A percentile compares a stretch with the other conserved stretches of the same genome.
These are phyloP conservation scores for Galeopsis tetrahit DNA, from an alignment of 257 asterid genomes.

Conservation along the genomic window DNA sequence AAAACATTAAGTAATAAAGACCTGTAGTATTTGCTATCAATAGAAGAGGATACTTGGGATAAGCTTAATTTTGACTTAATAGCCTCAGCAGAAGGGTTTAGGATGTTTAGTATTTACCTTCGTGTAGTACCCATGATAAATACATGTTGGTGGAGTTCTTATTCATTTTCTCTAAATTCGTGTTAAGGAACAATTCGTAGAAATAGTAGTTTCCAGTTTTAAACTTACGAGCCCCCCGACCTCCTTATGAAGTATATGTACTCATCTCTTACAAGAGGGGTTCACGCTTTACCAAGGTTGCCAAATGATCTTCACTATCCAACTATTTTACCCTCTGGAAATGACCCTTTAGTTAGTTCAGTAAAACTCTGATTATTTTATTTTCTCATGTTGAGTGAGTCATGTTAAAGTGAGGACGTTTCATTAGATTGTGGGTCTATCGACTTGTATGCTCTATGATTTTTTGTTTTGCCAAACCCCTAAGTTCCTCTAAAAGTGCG, in stretches of 20 bases:
- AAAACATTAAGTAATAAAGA: not conserved
- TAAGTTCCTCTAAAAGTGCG: not conserved
- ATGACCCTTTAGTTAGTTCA: constrained; percentile 12
- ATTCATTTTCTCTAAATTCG: not conserved
- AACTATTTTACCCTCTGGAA: not conserved
- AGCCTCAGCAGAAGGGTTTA: not conserved
- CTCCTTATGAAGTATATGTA: not conserved
- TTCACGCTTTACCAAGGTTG: not conserved
- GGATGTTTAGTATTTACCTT: constrained; percentile 11
- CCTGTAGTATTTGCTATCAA: constrained; percentile 14
- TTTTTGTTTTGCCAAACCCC: constrained; percentile 1
- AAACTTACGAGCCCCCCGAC: not conserved
- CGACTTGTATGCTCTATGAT: constrained; percentile 1
- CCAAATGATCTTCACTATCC: not conserved
- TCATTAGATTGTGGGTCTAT: constrained; percentile 23
- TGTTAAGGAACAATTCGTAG: not conserved
- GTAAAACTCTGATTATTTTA: not conserved
- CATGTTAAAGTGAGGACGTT: not conserved
- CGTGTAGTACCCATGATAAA: not conserved
- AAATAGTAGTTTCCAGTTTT: not conserved
- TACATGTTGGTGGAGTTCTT: not conserved
- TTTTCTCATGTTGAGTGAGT: constrained; percentile 9
- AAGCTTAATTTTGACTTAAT: constrained; percentile 2
- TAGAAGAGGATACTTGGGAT: constrained; percentile 4
- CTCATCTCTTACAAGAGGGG: not conserved